Base-by-base conservation (phyloP, 805 yeast genomes). In the Yamadazyma nakazawae region DNA sequence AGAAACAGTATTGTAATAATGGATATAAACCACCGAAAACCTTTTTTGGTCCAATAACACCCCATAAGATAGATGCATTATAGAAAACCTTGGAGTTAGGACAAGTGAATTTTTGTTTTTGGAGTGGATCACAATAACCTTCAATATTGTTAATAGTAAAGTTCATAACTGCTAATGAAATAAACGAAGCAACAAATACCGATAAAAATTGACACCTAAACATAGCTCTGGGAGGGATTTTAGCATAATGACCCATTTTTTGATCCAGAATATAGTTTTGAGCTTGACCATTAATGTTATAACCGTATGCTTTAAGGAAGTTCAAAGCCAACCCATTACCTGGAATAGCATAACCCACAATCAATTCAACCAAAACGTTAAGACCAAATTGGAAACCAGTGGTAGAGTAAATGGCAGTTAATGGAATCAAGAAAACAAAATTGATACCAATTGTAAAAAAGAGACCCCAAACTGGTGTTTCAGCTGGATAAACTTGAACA, bases 51-150 rank as follows among this genome's bases (percentile, higher is more conserved):
- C 88, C 88, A 53, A 84, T 74, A 58, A 63, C 74, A 44, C 87
- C 88, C 88, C 88, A 84, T 41, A 80, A 61, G 18, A 83, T 71
- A 0, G 85, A 75, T 2, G 87, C 79, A 32, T 75, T 69, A 63
- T 67, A 81, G 58, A 76, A 79, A 1, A 57, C 54, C 13, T 47
- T 56, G 7, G 66, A 53, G 24, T 46, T 43, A 28, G 68, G 66
- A 49, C 68, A 64, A 9, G 75, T 70, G 58, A 80, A 80, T 41
- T 67, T 68, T 43, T 73, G 68, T 4, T 55, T 49, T 51, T 79
- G 82, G 21, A 57, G 44, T 10, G 66, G 47, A 1, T 59, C 51
- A 60, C 88, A 83, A 44, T 58, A 60, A 40, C 54, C 63, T 11
- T 55, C 37, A 52, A 52, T 66, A 46, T 52, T 45, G 68, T 19